phyloP scores from a whole-genome alignment of 345 rosid genomes.

The Hevea brasiliensis region DNA sequence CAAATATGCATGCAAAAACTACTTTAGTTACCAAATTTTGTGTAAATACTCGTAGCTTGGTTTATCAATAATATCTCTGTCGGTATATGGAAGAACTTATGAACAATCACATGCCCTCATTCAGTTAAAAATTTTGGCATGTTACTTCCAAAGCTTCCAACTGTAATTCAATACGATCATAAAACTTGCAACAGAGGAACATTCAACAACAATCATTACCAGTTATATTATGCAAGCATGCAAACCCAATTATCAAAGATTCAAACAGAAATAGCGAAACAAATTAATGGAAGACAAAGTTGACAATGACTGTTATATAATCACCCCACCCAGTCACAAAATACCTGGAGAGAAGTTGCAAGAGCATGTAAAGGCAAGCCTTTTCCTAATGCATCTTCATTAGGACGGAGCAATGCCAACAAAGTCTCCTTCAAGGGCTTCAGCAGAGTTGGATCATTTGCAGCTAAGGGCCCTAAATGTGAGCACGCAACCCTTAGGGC shows the following conservation, averaged over 20 bases:
- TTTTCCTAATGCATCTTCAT: conserved; percentile 51
- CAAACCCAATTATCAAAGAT: neutral
- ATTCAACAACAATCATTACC: neutral
- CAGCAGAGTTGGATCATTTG: conserved; percentile 58
- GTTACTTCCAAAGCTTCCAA: neutral
- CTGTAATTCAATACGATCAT: neutral
- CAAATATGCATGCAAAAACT: neutral
- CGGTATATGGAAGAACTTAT: neutral
- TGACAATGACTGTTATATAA: neutral
- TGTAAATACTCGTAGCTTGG: neutral
- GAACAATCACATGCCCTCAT: neutral
- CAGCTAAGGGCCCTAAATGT: conserved; percentile 88
- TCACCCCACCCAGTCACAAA: neutral
- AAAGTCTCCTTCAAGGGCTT: conserved; percentile 90
- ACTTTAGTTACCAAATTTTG: neutral
- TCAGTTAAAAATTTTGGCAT: neutral
- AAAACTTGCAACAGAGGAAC: neutral
- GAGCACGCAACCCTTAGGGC: conserved; percentile 83
- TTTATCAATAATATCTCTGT: neutral
- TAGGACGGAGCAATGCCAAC: conserved; percentile 64
- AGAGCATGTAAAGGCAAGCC: conserved; percentile 71
- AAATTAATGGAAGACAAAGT: neutral
- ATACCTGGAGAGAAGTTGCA: conserved; percentile 86
- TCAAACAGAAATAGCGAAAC: neutral
- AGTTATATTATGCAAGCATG: neutral